phyloP scores from a whole-genome alignment of 2,329 filamentous ascomycete species.

The Phialemoniopsis sp. region DNA sequence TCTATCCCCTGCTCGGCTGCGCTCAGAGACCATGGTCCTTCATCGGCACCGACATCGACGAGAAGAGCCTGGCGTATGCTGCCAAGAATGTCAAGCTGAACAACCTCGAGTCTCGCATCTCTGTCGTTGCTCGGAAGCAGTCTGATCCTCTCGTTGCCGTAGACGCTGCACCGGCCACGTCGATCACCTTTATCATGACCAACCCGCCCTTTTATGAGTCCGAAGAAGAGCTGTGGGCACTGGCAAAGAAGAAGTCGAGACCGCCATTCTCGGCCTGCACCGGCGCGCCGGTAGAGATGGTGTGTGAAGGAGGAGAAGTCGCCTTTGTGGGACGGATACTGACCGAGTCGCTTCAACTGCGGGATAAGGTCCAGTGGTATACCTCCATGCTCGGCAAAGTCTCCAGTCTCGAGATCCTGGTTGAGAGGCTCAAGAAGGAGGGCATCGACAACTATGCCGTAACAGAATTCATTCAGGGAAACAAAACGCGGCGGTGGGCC shows the following conservation, averaged over 20 bases:
- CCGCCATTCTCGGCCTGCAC: conserved; percentile 72
- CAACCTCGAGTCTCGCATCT: conserved; percentile 58
- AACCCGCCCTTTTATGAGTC: conserved; percentile 95
- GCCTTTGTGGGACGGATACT: conserved; percentile 82
- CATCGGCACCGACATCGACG: conserved; percentile 74
- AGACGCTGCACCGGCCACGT: conserved; percentile 36
- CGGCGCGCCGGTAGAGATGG: conserved; percentile 80
- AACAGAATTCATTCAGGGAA: conserved; percentile 73
- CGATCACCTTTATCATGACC: conserved; percentile 81
- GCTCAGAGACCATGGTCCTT: conserved; percentile 70
- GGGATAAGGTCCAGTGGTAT: conserved; percentile 74
- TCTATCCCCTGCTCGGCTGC: conserved; percentile 83
- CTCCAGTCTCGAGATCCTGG: conserved; percentile 57
- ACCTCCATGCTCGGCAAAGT: conserved; percentile 86
- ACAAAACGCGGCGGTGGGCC: conserved; percentile 79
- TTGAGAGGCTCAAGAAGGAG: conserved; percentile 52
- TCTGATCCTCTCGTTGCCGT: conserved; percentile 59
- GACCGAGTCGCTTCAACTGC: conserved; percentile 20
- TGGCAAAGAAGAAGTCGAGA: conserved; percentile 60
- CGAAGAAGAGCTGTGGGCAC: conserved; percentile 59
- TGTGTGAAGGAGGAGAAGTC: conserved; percentile 69
- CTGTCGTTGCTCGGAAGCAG: conserved; percentile 50
- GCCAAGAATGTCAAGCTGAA: conserved; percentile 65
- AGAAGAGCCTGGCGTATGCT: conserved; percentile 63
- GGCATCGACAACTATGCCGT: conserved; percentile 76